Evolutionary conservation across 2,329 filamentous ascomycete species (phyloP).

Genomic region (Fusarium napiforme): DNA sequence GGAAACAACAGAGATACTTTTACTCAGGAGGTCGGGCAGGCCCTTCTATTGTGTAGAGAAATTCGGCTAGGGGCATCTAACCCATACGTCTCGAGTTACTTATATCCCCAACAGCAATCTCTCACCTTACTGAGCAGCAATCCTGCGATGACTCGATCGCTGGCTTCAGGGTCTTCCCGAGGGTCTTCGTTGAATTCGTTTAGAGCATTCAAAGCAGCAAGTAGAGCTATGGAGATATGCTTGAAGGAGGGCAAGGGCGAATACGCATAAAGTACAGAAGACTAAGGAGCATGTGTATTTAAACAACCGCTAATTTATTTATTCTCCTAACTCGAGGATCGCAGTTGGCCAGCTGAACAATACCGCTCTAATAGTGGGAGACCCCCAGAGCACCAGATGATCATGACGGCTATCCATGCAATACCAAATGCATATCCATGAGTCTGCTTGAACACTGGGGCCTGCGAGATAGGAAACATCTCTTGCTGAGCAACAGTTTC

Average conservation of each 20-base stretch:
- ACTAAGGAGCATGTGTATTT: neutral
- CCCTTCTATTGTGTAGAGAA: fast-evolving
- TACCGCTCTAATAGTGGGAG: too few relatives aligned
- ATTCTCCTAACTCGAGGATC: too few relatives aligned
- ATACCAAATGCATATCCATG: too few relatives aligned
- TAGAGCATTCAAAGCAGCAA: neutral
- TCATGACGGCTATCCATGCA: too few relatives aligned
- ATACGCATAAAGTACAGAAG: fast-evolving
- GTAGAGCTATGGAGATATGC: fast-evolving
- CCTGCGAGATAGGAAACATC: too few relatives aligned
- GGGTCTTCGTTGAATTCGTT: neutral
- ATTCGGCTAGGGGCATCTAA: too few relatives aligned
- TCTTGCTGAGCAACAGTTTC: too few relatives aligned
- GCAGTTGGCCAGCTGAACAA: fast-evolving
- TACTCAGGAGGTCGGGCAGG: fast-evolving
- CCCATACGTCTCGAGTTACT: neutral
- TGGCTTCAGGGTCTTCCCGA: fast-evolving
- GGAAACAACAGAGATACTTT: fast-evolving
- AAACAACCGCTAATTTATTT: too few relatives aligned
- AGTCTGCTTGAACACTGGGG: too few relatives aligned
- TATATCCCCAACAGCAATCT: fast-evolving
- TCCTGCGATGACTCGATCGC: neutral
- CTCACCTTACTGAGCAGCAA: fast-evolving
- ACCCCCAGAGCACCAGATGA: too few relatives aligned
- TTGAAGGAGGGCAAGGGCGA: fast-evolving